Evolutionary conservation across 2,329 filamentous ascomycete species (phyloP), one percentile per base, ranked within the genome.

Genomic region (Penicillium fuscoglaucum): DNA sequence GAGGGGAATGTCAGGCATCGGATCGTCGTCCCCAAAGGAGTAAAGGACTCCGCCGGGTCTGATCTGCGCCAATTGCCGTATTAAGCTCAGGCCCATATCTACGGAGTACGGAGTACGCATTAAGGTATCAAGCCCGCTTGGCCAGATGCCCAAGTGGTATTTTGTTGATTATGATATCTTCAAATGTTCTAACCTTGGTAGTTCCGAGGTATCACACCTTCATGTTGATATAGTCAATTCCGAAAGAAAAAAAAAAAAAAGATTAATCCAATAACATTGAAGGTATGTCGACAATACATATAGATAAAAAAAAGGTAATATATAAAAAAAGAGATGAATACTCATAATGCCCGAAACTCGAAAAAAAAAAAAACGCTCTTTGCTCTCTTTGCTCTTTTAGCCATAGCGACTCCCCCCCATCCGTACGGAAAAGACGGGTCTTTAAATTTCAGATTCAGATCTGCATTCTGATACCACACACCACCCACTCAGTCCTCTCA

Each of bases 381-480:
- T 21, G 9, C 29, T 31, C 46, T 56, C 56, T 55, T 44, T 58
- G 48, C 49, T 50, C 50, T 52, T 54, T 58, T 48, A 58, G 55
- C 35, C 55, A 52, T 39, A 43, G n/a, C 29, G 29, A 47, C 31
- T 35, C 13, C 21, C 13, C 21, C 21, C 46, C 19, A 24, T 48
- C 29, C 21, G n/a, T 33, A n/a, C 12, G n/a, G 44, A 43, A 24
- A 43, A 44, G 9, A 31, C 50, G 15, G 29, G 37, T 45, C 7
- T 45, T 52, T 10, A 3, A 6, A 40, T 33, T 12, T 13, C 12
- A 15, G 31, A 40, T 51, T 51, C 24, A 51, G 24, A 41, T 21
- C 35, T 21, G 15, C 29, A 45, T 46, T 26, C 15, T 7, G 40
- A 19, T 26, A 26, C 40, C 19, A 39, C 13, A 26, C 17, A 29